These are phyloP conservation scores for Saccharomyces pastorianus DNA, from an alignment of 1,139 yeast genomes.

Conservation along the genomic window DNA sequence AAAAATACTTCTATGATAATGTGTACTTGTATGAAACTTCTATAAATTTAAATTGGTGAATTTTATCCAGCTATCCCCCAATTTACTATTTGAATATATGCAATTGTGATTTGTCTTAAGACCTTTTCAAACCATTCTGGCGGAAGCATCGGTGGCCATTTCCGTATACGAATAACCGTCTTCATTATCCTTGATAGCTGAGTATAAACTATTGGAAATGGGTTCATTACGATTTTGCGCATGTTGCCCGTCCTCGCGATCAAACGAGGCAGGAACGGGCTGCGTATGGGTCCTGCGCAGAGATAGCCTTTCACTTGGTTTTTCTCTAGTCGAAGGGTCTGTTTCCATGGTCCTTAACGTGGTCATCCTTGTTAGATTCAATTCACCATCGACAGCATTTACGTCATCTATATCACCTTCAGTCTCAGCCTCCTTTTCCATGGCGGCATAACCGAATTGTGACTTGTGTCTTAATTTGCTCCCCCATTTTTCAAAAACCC, in stretches of 20 bases:
- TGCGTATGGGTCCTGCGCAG: background rate
- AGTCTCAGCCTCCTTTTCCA: constrained; percentile 9
- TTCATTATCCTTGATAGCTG: constrained; percentile 5
- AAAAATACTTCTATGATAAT: background rate
- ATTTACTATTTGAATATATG: background rate
- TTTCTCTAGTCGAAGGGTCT: background rate
- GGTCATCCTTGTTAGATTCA: constrained; percentile 9
- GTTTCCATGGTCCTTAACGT: constrained; percentile 14
- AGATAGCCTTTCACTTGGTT: background rate
- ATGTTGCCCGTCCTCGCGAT: background rate
- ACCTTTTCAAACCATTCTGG: constrained; percentile 1
- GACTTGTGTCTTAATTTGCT: constrained; percentile 44
- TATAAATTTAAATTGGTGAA: background rate
- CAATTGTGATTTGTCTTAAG: background rate
- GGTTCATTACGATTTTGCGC: background rate
- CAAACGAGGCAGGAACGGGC: background rate
- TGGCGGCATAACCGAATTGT: constrained; percentile 51
- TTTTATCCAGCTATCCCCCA: background rate
- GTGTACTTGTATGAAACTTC: background rate
- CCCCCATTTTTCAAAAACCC: constrained; percentile 51
- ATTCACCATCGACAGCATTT: constrained; percentile 4
- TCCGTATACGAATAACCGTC: background rate
- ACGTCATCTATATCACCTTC: constrained; percentile 1
- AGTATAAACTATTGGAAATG: constrained; percentile 3
- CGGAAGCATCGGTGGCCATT: background rate